Conservation (phyloP, 2,329 filamentous ascomycete genomes). For the Fusarium temperatum region DNA sequence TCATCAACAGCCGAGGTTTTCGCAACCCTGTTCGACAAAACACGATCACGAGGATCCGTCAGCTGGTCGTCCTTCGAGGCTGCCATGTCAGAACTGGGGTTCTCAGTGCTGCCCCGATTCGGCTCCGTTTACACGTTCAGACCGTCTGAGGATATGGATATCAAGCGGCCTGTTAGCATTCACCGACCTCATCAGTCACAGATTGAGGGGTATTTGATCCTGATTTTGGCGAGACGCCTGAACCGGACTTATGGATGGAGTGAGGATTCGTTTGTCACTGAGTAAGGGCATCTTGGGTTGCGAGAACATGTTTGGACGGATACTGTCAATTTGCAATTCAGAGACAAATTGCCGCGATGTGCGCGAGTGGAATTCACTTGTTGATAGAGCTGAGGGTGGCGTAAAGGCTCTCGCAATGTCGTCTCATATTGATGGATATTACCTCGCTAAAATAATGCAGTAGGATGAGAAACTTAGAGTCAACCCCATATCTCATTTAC, state of each 20-base stretch:
- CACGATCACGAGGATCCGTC: constrained; percentile 44
- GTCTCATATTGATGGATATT: not conserved
- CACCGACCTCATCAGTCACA: constrained; percentile 50
- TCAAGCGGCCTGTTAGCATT: constrained; percentile 45
- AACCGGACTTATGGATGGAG: constrained; percentile 50
- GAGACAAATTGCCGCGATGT: rapidly evolving
- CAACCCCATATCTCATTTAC: too few species aligned
- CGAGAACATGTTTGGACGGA: rapidly evolving
- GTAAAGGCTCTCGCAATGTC: rapidly evolving
- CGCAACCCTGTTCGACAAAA: constrained; percentile 45
- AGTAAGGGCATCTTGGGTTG: not conserved
- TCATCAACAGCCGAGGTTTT: constrained; percentile 51
- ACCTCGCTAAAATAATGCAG: too few species aligned
- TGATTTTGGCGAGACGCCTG: constrained; percentile 45
- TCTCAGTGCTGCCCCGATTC: constrained; percentile 51
- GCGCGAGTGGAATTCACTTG: rapidly evolving
- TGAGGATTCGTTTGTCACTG: constrained; percentile 44
- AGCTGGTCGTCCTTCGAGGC: constrained; percentile 51
- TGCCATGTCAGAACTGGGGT: constrained; percentile 54
- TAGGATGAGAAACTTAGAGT: not conserved
- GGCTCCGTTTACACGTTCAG: constrained; percentile 55
- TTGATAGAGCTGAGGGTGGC: rapidly evolving
- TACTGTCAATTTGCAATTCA: rapidly evolving
- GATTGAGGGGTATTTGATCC: constrained; percentile 47
- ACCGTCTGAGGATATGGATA: constrained; percentile 41